Evolutionary conservation across 345 rosid species (phyloP).

Genomic region (Turritis glabra): DNA sequence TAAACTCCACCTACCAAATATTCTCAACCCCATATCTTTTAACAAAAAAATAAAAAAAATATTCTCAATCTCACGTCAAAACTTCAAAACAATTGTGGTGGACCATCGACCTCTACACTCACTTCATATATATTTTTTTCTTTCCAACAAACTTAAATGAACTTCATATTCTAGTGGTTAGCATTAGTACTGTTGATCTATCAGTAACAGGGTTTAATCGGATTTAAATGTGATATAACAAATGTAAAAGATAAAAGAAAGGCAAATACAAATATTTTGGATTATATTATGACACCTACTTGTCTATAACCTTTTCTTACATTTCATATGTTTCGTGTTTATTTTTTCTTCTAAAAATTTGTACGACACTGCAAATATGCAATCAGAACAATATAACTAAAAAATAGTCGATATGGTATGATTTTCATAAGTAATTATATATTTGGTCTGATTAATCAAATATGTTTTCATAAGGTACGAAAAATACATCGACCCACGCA

Average conservation of each 20-base stretch:
- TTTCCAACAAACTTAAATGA: not conserved
- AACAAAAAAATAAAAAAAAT: too few species aligned
- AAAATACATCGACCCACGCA: conserved; percentile 21
- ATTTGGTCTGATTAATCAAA: not conserved
- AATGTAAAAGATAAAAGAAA: not conserved
- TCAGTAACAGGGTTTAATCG: not conserved
- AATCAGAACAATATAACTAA: not conserved
- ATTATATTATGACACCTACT: not conserved
- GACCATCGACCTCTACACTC: conserved; percentile 25
- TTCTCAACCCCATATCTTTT: conserved; percentile 25
- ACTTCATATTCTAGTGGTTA: not conserved
- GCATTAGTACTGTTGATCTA: not conserved
- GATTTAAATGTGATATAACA: not conserved
- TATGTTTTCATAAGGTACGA: not conserved
- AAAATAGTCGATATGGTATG: not conserved
- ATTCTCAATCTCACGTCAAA: conserved; percentile 27
- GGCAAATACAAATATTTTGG: not conserved
- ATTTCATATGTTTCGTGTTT: not conserved
- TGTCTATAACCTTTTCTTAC: not conserved
- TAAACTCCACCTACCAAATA: conserved; percentile 29
- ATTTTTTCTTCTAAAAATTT: not conserved
- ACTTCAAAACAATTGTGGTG: conserved; percentile 16
- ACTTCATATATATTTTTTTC: not conserved
- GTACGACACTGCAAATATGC: not conserved
- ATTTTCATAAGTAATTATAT: not conserved